These are phyloP conservation scores for Alopecurus myosuroides DNA, from an alignment of 176 grass and related monocot species.

Conservation along the genomic window DNA sequence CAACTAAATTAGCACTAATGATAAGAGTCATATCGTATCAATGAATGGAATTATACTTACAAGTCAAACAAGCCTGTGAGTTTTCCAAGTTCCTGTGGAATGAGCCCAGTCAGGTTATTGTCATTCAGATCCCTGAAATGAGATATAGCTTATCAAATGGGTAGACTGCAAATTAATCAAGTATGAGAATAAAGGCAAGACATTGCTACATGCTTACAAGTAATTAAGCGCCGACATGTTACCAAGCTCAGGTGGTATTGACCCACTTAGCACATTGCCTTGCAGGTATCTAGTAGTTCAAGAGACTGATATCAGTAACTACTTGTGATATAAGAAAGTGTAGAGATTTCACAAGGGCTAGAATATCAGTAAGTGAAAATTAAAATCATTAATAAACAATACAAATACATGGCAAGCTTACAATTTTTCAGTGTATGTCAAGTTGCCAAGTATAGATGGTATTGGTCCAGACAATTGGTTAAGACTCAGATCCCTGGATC, in stretches of 20 bases:
- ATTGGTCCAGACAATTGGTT: conserved; percentile 81
- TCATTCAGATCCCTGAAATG: conserved; percentile 81
- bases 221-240: conserved; percentile 97
- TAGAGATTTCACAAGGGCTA: background rate
- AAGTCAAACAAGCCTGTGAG: conserved; percentile 84
- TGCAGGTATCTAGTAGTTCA: conserved; percentile 65
- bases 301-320: background rate
- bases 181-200: background rate
- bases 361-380: background rate
- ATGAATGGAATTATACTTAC: conserved; percentile 44
- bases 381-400: background rate
- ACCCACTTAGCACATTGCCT: conserved; percentile 61
- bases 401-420: conserved; percentile 40
- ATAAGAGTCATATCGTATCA: background rate
- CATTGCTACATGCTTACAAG: conserved; percentile 39
- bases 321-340: background rate
- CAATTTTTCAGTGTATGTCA: conserved; percentile 98
- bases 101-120: conserved; percentile 65
- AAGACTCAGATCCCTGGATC: conserved; percentile 71
- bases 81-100: conserved; percentile 89
- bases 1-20: background rate
- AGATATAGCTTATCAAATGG: conserved; percentile 6
- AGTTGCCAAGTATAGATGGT: conserved; percentile 89
- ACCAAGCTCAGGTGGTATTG: conserved; percentile 90
- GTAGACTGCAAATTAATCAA: background rate